A percentile compares a stretch with the other conserved stretches of the same genome.
These are phyloP conservation scores for Clohesyomyces aquaticus DNA, from an alignment of 495 filamentous ascomycete genomes.

Conservation along the genomic window DNA sequence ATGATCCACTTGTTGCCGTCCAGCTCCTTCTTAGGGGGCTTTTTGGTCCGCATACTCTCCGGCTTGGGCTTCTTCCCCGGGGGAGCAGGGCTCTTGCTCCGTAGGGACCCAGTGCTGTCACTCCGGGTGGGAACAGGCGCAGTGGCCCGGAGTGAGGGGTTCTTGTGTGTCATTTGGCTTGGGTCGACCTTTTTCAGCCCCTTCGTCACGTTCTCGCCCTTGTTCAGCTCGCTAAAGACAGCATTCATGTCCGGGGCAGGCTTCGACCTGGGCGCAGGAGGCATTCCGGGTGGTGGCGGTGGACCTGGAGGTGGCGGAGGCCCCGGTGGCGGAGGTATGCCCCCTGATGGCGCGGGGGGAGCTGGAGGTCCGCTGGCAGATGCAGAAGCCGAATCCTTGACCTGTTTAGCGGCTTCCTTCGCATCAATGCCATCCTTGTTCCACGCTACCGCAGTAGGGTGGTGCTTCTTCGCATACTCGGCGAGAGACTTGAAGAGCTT, in stretches of 20 bases:
- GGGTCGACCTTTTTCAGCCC: slow-evolving; percentile 90
- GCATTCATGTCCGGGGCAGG: slow-evolving; percentile 65
- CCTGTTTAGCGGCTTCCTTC: slow-evolving; percentile 66
- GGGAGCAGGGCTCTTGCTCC: slow-evolving; percentile 75
- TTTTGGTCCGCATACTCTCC: slow-evolving; percentile 89
- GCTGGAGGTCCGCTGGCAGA: slow-evolving; percentile 52
- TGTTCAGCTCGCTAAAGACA: slow-evolving; percentile 89
- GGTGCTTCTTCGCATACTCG: slow-evolving; percentile 80
- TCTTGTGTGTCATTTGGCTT: slow-evolving; percentile 97
- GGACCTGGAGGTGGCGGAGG: slow-evolving; percentile 50
- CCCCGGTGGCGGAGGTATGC: slow-evolving; percentile 49
- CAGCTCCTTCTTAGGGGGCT: slow-evolving; percentile 86
- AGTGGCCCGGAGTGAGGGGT: slow-evolving; percentile 80
- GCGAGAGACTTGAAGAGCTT: slow-evolving; percentile 78
- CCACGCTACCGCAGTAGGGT: slow-evolving; percentile 80
- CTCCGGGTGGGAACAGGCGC: slow-evolving; percentile 68
- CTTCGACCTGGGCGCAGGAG: slow-evolving; percentile 52
- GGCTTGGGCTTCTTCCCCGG: slow-evolving; percentile 93
- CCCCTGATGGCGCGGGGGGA: slow-evolving; percentile 51
- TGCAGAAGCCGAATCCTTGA: slow-evolving; percentile 57
- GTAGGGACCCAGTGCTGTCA: slow-evolving; percentile 55
- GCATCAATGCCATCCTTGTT: slow-evolving; percentile 79
- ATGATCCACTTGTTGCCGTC: slow-evolving; percentile 96
- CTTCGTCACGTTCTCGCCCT: slow-evolving; percentile 81
- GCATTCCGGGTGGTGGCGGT: slow-evolving; percentile 63